Evolutionary conservation across 768 basidiomycete genomes (phyloP), one percentile per base, ranked within the genome.

Genomic region (Daedaleopsis nitida): DNA sequence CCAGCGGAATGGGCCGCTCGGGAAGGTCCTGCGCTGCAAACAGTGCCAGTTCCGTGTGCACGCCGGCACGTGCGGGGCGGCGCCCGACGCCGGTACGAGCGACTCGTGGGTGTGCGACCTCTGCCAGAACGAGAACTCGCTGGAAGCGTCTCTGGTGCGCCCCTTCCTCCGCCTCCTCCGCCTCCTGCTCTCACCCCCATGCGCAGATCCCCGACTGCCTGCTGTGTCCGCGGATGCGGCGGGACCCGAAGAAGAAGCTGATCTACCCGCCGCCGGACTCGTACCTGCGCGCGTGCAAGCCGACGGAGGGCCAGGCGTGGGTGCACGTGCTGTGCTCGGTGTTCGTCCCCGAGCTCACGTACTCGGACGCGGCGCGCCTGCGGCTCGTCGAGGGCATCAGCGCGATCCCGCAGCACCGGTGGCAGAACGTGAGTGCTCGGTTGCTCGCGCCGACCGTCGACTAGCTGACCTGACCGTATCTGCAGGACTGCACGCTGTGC

Each of bases 281-380:
- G 34, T 96, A 82, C 70, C 76, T 95, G 59, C 82, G 92, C 57
- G 85, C 86, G 44, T 86, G 85, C 70, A 96, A 96, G 70, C 92
- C 92, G 8, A 96, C 95, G 0, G 95, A 97, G 77, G 92, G 93
- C 11, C 89, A 93, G 72, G 88, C 90, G 58, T 97, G 95, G 95
- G 87, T 87, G 0, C 96, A 98, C 71, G 80, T 95, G 35, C 75
- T 97, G 4, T 98, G 96, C 76, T 85, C 95, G 2, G 86, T 92
- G 1, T 98, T 94, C 76, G 84, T 87, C 32, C 88, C 89, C 4
- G 96, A 98, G 68, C 76, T 95, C n/a, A 81, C 77, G 5, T 96
- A 91, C 72, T 87, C 91, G 23, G 90, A 96, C 67, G 84, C 92
- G 0, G 70, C 78, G 7, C 83, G 83, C 14, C 77, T 98, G 48